Base-by-base conservation (phyloP, 306 rosid species). In the Quercus ilex region DNA sequence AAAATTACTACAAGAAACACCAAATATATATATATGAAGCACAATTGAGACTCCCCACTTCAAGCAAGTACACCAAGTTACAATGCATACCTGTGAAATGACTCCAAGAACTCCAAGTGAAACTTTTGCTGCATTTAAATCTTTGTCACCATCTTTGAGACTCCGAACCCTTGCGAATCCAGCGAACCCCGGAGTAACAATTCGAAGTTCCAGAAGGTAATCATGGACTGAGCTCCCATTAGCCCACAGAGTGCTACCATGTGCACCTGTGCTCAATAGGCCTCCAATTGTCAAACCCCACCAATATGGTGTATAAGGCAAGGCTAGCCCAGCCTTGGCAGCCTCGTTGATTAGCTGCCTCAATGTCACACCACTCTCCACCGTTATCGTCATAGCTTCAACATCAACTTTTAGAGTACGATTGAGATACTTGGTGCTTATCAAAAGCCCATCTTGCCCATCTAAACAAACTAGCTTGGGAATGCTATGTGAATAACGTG, bases 51-150 rank as follows among this genome's bases (percentile, higher is more conserved):
- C 53, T 49, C 53, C 12, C 14, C 14, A 12, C 4, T 49, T 0
- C 53, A 49, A 12, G 53, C 15, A 12, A 13, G 53, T 12, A 15
- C 18, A 55, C 59, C 59, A 38, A 20, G 17, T 15, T 14, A 3
- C 23, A 4, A 59, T 70, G 1, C 68, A n/a, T 83, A 89, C 98
- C 97, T 92, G 96, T 71, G 96, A 92, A 80, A 93, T 85, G 71
- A 91, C 91, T n/a, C 98, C 98, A 1, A 94, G 87, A 49, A 94
- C 94, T 3, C 98, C 98, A 20, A 94, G 90, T 8, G 98, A 92
- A 1, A 94, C 92, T 80, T 83, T 94, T 15, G 85, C 97, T n/a
- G 98, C 98, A 30, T 87, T 73, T 18, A 94, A 83, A 13, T 88
- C 87, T 82, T 82, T 76, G 69, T 92, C 75, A 5, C 79, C 78